Evolutionary conservation across 495 filamentous ascomycete genomes (phyloP).

Genomic region (Neurospora pannonica): DNA sequence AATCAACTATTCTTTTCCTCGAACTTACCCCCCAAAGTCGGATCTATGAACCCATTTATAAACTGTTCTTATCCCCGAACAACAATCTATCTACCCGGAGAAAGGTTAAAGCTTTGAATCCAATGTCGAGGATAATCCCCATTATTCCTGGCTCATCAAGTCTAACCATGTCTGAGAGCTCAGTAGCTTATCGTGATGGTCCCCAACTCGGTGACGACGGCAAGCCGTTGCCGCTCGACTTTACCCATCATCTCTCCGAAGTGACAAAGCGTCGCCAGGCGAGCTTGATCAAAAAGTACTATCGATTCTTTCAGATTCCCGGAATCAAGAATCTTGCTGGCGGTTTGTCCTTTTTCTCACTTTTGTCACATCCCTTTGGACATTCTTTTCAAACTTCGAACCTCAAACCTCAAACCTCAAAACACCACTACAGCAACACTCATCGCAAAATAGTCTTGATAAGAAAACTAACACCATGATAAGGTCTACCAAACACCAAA

Average conservation of each 20-base stretch:
- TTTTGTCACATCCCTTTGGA: background rate
- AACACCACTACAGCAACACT: background rate
- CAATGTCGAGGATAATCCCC: background rate
- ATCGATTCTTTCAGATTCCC: conserved; percentile 75
- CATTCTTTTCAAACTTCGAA: background rate
- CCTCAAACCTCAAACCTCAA: background rate
- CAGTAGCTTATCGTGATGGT: background rate
- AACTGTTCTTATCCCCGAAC: background rate
- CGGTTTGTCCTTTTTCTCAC: conserved; percentile 41
- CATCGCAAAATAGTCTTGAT: background rate
- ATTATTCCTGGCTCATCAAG: background rate
- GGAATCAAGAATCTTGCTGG: conserved; percentile 82
- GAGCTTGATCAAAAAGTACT: conserved; percentile 66
- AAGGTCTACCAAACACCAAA: conserved; percentile 66
- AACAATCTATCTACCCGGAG: background rate
- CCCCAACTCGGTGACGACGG: conserved; percentile 5
- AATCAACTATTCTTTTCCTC: background rate
- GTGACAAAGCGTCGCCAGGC: conserved; percentile 52
- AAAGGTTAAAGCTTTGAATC: background rate
- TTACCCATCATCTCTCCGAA: conserved; percentile 69
- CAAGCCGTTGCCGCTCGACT: conserved; percentile 51
- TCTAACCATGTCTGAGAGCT: background rate
- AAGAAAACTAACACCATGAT: background rate
- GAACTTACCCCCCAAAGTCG: background rate
- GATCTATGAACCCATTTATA: background rate